Percentiles rank a stretch among this genome's conserved stretches.
Conservation (phyloP, 2,329 filamentous ascomycete species). For the Fusarium marasasianum region DNA sequence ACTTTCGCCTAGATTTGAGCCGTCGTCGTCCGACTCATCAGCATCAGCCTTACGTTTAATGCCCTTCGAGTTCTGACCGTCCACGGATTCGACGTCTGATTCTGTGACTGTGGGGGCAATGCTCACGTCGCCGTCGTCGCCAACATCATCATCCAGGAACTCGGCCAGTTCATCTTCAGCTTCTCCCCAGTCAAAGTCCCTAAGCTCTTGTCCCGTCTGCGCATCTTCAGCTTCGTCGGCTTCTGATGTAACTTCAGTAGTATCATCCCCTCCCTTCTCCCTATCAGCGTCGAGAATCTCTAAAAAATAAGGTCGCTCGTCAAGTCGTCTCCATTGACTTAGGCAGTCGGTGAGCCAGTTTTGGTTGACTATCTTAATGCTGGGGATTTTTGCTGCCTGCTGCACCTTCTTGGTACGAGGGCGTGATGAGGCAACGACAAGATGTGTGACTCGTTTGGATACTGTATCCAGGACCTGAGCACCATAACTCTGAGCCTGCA, state of each 20-base stretch:
- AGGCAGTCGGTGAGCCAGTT: slow-evolving; percentile 90
- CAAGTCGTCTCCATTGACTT: slow-evolving; percentile 81
- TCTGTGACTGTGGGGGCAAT: slow-evolving; percentile 35
- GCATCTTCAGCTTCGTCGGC: slow-evolving; percentile 45
- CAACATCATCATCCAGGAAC: slow-evolving; percentile 69
- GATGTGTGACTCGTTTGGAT: slow-evolving; percentile 73
- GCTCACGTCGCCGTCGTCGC: slow-evolving; percentile 55
- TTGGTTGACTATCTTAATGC: slow-evolving; percentile 90
- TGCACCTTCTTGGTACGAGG: slow-evolving; percentile 91
- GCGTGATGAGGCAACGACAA: slow-evolving; percentile 75
- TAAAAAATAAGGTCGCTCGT: slow-evolving; percentile 82
- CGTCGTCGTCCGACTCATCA: slow-evolving; percentile 48
- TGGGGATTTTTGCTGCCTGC: slow-evolving; percentile 79
- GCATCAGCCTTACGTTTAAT: slow-evolving; percentile 49
- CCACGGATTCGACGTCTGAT: slow-evolving; percentile 44
- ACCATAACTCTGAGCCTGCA: slow-evolving; percentile 89
- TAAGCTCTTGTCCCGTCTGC: slow-evolving; percentile 55
- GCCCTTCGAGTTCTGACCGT: slow-evolving; percentile 41
- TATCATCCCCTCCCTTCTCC: slow-evolving; percentile 46
- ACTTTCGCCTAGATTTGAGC: slow-evolving; percentile 49
- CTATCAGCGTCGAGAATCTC: slow-evolving; percentile 77
- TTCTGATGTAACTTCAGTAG: slow-evolving; percentile 45
- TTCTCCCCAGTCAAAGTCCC: slow-evolving; percentile 68
- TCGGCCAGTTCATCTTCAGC: slow-evolving; percentile 79
- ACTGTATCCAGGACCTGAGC: slow-evolving; percentile 69